A percentile compares a stretch with the other conserved stretches of the same genome.
Conservation (phyloP, 2,329 filamentous ascomycete species). For the Tympanopsis confertula region DNA sequence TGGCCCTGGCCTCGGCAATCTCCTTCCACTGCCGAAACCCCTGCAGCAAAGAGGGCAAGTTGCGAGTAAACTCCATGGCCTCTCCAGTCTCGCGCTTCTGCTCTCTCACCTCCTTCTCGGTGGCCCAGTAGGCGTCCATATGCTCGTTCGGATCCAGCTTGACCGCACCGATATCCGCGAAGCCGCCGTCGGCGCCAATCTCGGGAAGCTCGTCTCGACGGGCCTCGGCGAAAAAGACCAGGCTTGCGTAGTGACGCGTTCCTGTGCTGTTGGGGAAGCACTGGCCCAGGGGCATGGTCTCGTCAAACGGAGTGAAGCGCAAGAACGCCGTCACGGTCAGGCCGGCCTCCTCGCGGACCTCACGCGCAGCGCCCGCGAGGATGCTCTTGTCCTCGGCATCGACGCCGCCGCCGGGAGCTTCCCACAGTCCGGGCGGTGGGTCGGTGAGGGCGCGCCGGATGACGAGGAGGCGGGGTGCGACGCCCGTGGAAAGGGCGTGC, state of each 20-base stretch:
- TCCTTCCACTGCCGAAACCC: not conserved
- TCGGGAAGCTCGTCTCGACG: constrained; percentile 5
- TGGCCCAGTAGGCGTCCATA: constrained; percentile 22
- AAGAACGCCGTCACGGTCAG: constrained; percentile 26
- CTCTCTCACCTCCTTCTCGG: constrained; percentile 21
- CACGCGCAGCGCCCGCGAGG: constrained; percentile 30
- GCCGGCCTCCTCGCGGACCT: constrained; percentile 37
- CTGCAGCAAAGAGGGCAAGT: not conserved
- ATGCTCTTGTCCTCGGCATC: constrained; percentile 30
- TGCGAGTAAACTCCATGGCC: not conserved
- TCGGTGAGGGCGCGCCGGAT: constrained; percentile 26
- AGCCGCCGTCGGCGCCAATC: not conserved
- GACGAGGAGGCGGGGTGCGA: constrained; percentile 20
- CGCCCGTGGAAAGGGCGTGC: not conserved
- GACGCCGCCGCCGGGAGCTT: constrained; percentile 34
- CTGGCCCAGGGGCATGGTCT: constrained; percentile 8
- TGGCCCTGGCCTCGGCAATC: not conserved
- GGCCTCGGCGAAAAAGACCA: constrained; percentile 20
- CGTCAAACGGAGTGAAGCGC: constrained; percentile 18
- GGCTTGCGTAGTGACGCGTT: not conserved
- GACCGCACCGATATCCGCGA: constrained; percentile 2
- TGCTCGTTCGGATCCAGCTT: constrained; percentile 26
- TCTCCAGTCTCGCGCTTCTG: constrained; percentile 1
- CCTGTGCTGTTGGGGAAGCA: not conserved
- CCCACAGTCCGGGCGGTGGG: constrained; percentile 26